Percentiles rank a stretch among this genome's conserved stretches.
phyloP scores from a whole-genome alignment of 2,329 filamentous ascomycete species.

The Fusarium sarcochroum region DNA sequence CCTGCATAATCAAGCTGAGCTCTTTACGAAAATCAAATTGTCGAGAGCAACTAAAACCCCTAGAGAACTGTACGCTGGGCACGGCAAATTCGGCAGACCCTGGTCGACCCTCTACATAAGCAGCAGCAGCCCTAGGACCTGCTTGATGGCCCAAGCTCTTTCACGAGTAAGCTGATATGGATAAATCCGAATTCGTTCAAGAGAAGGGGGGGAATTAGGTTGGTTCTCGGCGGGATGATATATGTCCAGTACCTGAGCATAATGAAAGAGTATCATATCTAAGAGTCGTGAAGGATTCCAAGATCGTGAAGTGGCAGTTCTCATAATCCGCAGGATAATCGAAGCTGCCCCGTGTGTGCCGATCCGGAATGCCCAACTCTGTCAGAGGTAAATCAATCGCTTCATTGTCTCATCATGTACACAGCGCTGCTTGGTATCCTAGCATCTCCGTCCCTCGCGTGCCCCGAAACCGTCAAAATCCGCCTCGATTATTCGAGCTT shows the following conservation, averaged over 20 bases:
- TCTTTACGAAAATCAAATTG: conserved; percentile 6
- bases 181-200: background rate
- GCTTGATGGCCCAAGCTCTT: background rate
- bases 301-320: background rate
- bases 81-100: background rate
- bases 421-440: background rate
- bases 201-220: background rate
- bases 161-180: conserved; percentile 5
- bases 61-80: background rate
- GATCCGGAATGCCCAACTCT: background rate
- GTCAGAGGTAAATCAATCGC: conserved; percentile 7
- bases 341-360: background rate
- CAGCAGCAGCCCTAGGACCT: background rate
- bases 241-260: background rate
- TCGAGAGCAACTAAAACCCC: background rate
- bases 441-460: background rate
- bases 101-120: background rate
- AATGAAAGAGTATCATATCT: too few relatives aligned
- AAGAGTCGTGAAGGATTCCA: background rate
- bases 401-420: conserved; percentile 6
- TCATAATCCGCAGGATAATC: background rate
- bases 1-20: background rate
- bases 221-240: background rate
- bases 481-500: conserved; percentile 5
- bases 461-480: background rate